phyloP scores from a whole-genome alignment of 176 grass and related monocot genomes.

The Bromus sterilis region DNA sequence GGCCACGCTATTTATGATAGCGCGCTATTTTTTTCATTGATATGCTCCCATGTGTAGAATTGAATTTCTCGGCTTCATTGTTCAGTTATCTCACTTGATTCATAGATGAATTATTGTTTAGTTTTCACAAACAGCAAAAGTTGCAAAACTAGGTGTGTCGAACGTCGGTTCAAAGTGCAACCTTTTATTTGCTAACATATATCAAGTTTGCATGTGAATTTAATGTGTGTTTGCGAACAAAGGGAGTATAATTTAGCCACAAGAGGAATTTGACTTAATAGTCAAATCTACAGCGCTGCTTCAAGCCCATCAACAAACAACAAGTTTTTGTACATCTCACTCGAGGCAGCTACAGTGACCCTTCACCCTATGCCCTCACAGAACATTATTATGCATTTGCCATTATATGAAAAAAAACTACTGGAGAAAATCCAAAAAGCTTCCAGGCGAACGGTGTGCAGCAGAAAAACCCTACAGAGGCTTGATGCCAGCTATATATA shows the following conservation, averaged over 20 bases:
- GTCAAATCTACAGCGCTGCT: background rate
- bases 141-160: too few species aligned
- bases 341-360: background rate
- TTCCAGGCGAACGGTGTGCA: background rate
- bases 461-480: background rate
- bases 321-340: background rate
- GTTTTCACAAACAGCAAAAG: too few species aligned
- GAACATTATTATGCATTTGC: background rate
- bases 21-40: too few species aligned
- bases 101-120: too few species aligned
- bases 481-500: background rate
- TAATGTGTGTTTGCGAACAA: too few species aligned
- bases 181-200: too few species aligned
- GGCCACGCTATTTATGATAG: too few species aligned
- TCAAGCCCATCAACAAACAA: background rate
- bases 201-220: too few species aligned
- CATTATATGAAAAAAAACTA: slow-evolving; percentile 20
- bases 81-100: too few species aligned
- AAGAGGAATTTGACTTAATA: background rate
- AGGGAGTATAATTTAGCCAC: background rate
- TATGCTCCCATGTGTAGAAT: too few species aligned
- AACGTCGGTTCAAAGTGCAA: too few species aligned
- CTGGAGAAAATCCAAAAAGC: background rate
- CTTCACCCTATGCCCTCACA: background rate
- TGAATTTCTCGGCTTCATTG: too few species aligned